Evolutionary conservation across 768 basidiomycete species (phyloP), one percentile per base, ranked within the genome.

Genomic region (Suillus ampliporus): DNA sequence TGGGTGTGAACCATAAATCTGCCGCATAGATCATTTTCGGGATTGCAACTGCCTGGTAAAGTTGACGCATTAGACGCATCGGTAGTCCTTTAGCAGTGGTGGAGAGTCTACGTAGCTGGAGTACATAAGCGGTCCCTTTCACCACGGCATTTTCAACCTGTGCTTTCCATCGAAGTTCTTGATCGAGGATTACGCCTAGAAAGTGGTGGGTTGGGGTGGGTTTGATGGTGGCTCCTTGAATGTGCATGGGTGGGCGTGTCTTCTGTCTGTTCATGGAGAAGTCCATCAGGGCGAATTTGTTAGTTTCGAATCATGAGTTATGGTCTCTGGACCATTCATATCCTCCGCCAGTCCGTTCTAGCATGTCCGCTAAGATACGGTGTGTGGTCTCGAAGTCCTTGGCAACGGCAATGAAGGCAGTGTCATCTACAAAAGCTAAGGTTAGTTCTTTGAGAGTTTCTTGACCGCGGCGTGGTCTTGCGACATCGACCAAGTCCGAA

Each of bases 361-460:
- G 65, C 1, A 67, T 67, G 0, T 58, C 44, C 14, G n/a, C 5
- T 0, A 53, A 10, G 4, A 37, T 69, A 0, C 5, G n/a, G n/a
- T 63, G 63, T 1, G 74, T 66, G 2, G 65, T 65, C 0, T 41
- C 19, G 26, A 79, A 73, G 9, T 41, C 63, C 0, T 67, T 54
- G 0, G 65, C 72, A 4, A 57, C 37, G 0, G 73, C 74, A 0
- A 76, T 19, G 0, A 75, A 47, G 6, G 65, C 69, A 1, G 63
- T 63, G 58, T 78, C 68, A 51, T 78, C 66, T 0, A 77, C 68
- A 48, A 72, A 78, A 0, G 67, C 69, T 0, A 31, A 15, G 0
- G 37, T 53, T 13, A 26, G 19, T 8, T 53, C 52, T 4, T 53
- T 19, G n/a, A n/a, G n/a, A n/a, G n/a, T n/a, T n/a, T n/a, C n/a